Base-by-base conservation (phyloP, 164 flowering plant species). In the Berberis vulgaris region DNA sequence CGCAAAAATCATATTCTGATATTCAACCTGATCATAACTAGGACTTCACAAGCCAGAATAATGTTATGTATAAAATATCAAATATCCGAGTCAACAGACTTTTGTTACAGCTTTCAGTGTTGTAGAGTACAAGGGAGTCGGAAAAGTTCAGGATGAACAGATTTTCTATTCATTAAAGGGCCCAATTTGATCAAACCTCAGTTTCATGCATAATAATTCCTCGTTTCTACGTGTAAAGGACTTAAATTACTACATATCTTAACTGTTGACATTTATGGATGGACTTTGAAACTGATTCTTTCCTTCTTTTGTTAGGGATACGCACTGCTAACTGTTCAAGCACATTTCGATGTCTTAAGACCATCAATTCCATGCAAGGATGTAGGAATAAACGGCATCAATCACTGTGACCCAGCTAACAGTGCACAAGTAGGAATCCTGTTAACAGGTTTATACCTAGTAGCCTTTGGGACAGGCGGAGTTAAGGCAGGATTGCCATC, bases 391-490 rank as follows among this genome's bases (percentile, higher is more conserved):
- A 61, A 59, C 26, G 26, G 26, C 26, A 26, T 26, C 46, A 55
- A 52, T 63, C 72, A 76, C 49, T 83, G 95, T 49, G 80, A 77
- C 47, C 43, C 75, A 1, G 84, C 91, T 26, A 59, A 46, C 43
- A 54, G 62, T 7, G 69, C 65, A 59, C 91, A 88, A 66, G 61
- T 10, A 1, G 86, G 81, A 38, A 49, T 82, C 41, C 73, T 86
- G 7, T 83, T 61, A 54, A 49, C 76, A 0, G 84, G 87, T 1
- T 78, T 88, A 0, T 84, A 84, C 71, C 75, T 84, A 2, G 66
- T 86, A 4, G 91, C 91, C 46, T 54, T 86, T 1, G 95, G 89
- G 1, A 78, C 82, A 0, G 67, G 95, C 7, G 95, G 88, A 1
- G 68, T 88, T 10, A 84, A 83, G 59, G 89, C 89, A 0, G 87